These are phyloP conservation scores for Oryza meyeriana DNA, from an alignment of 176 grass and related monocot genomes.

Conservation along the genomic window DNA sequence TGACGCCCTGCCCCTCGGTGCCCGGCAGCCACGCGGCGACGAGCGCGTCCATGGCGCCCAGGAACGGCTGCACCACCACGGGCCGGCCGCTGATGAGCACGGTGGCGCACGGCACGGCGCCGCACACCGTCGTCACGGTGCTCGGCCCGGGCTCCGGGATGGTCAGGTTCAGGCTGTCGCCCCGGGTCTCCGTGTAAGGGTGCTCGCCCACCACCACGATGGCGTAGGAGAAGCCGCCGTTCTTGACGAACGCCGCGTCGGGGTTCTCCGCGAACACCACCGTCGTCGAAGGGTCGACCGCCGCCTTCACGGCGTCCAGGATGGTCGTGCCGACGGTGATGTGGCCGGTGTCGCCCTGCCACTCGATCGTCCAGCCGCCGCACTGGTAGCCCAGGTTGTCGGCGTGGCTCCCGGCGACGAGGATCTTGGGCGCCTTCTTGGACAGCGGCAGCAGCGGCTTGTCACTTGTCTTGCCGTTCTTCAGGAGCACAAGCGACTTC, in stretches of 20 bases:
- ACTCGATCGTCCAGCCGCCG: constrained; percentile 95
- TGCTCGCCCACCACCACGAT: constrained; percentile 83
- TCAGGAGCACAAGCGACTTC: constrained; percentile 90
- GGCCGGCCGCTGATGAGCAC: constrained; percentile 85
- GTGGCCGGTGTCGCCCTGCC: constrained; percentile 64
- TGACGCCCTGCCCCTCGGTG: constrained; percentile 74
- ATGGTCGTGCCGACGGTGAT: constrained; percentile 83
- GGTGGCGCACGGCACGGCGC: constrained; percentile 51
- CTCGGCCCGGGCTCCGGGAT: constrained; percentile 77
- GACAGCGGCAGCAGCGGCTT: constrained; percentile 66
- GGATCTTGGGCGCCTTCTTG: constrained; percentile 85
- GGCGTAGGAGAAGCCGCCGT: constrained; percentile 76
- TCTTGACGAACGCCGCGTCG: constrained; percentile 56
- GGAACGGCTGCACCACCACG: constrained; percentile 75
- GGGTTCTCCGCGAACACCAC: constrained; percentile 90
- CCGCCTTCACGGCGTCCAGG: constrained; percentile 70
- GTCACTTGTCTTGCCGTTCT: constrained; percentile 66
- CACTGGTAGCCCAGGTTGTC: constrained; percentile 98
- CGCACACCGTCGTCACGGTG: constrained; percentile 63
- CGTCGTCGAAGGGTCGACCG: constrained; percentile 68
- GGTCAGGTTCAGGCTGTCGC: constrained; percentile 92
- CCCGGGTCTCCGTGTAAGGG: constrained; percentile 81
- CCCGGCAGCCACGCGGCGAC: constrained; percentile 93
- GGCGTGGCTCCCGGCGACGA: constrained; percentile 85
- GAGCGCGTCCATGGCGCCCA: constrained; percentile 50